phyloP scores from a whole-genome alignment of 83 land plant genomes.

The Diphasiastrum complanatum region DNA sequence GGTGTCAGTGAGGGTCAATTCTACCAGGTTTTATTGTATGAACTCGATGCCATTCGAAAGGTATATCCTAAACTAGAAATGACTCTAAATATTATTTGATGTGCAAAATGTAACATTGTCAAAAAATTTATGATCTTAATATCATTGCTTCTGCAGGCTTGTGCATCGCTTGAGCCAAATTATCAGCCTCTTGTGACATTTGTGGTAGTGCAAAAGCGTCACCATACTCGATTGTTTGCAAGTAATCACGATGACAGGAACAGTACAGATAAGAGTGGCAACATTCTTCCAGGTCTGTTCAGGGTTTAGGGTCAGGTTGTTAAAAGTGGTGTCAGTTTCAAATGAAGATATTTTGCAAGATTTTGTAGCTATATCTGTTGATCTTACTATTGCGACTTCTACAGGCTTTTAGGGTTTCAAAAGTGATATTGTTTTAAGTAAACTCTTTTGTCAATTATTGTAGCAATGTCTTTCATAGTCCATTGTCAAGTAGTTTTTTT shows the following conservation, averaged over 20 bases:
- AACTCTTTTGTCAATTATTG: no score
- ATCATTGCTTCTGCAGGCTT: conserved; percentile 44
- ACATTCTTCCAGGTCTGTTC: conserved; percentile 87
- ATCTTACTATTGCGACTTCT: no score
- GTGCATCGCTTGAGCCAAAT: conserved; percentile 81
- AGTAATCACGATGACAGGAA: conserved; percentile 60
- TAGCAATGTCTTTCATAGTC: no score
- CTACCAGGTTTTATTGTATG: conserved; percentile 89
- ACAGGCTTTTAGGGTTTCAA: no score
- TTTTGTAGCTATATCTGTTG: no score
- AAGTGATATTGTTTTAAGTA: no score
- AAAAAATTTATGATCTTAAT: no score
- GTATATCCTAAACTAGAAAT: no score
- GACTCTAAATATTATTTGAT: neutral
- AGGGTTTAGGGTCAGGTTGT: no score
- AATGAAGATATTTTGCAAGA: no score
- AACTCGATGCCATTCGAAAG: conserved; percentile 94
- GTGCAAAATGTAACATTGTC: conserved; percentile 5
- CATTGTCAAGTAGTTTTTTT: conserved; percentile 22
- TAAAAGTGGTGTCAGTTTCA: no score
- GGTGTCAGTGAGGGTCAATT: conserved; percentile 99
- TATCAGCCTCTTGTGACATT: conserved; percentile 96
- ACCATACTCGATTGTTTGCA: conserved; percentile 89
- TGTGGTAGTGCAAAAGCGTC: conserved; percentile 94
- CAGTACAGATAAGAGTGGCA: conserved; percentile 78